Percentiles rank a stretch among this genome's conserved stretches.
phyloP scores from a whole-genome alignment of 495 filamentous ascomycete genomes.

The Aspergillus cavernicola region DNA sequence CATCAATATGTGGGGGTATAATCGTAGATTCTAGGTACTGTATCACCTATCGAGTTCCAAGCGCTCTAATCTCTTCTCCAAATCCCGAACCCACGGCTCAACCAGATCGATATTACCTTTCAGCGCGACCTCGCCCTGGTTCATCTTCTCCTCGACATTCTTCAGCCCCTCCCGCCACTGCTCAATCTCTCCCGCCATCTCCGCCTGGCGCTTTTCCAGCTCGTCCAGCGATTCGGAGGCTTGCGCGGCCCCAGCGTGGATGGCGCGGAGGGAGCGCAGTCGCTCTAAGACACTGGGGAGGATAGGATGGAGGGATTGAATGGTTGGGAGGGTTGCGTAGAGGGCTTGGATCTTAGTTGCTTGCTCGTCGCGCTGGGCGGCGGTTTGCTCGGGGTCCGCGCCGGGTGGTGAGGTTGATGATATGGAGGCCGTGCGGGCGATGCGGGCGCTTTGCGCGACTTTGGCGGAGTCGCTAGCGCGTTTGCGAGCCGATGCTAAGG shows the following conservation, averaged over 20 bases:
- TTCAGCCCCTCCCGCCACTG: constrained; percentile 81
- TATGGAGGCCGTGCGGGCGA: constrained; percentile 31
- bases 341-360: constrained; percentile 86
- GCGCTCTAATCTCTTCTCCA: constrained; percentile 70
- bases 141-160: constrained; percentile 71
- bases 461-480: constrained; percentile 69
- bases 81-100: constrained; percentile 81
- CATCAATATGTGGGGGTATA: too few relatives aligned
- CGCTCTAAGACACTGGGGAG: constrained; percentile 84
- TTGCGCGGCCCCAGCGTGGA: constrained; percentile 84
- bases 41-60: too few relatives aligned
- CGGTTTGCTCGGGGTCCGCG: constrained; percentile 26
- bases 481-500: constrained; percentile 65
- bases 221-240: constrained; percentile 74
- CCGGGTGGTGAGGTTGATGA: constrained; percentile 50
- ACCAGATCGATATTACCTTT: constrained; percentile 74
- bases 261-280: constrained; percentile 73
- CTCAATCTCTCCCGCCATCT: constrained; percentile 78
- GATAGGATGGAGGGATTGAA: constrained; percentile 80
- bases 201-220: constrained; percentile 73
- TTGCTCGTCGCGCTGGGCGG: constrained; percentile 56
- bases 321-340: constrained; percentile 82
- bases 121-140: constrained; percentile 63
- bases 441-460: constrained; percentile 55
- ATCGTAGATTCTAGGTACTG: too few relatives aligned